phyloP scores from a whole-genome alignment of 805 yeast species.

The Nakazawaea ishiwadae region DNA sequence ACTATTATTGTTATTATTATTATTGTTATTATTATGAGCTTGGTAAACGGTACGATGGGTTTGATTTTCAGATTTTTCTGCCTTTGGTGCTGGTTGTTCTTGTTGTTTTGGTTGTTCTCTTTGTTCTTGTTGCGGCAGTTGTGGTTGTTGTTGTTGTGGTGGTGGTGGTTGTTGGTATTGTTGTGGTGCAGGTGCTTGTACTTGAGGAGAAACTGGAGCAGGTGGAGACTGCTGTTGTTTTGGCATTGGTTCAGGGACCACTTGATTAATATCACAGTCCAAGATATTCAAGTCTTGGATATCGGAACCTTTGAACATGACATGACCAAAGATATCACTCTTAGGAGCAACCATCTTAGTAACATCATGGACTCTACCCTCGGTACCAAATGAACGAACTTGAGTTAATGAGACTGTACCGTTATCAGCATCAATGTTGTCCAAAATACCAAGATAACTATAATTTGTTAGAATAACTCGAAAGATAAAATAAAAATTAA shows the following conservation, averaged over 20 bases:
- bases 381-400: slow-evolving; percentile 87
- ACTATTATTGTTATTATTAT: slow-evolving; percentile 14
- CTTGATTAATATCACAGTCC: slow-evolving; percentile 64
- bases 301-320: slow-evolving; percentile 86
- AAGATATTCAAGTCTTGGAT: slow-evolving; percentile 85
- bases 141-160: slow-evolving; percentile 17
- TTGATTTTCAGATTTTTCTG: slow-evolving; percentile 1
- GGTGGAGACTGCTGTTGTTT: slow-evolving; percentile 12
- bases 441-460: slow-evolving; percentile 86
- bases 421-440: slow-evolving; percentile 82
- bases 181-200: slow-evolving; percentile 6
- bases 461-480: slow-evolving; percentile 7
- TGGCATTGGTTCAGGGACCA: slow-evolving; percentile 47
- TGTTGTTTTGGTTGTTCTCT: slow-evolving; percentile 11
- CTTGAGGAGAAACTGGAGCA: slow-evolving; percentile 13
- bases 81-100: slow-evolving; percentile 1
- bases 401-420: slow-evolving; percentile 81
- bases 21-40: slow-evolving; percentile 16
- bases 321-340: slow-evolving; percentile 64
- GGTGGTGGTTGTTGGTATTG: slow-evolving; percentile 15
- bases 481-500: slow-evolving; percentile 16
- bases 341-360: slow-evolving; percentile 62
- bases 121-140: slow-evolving; percentile 10
- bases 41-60: slow-evolving; percentile 15
- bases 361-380: slow-evolving; percentile 76